Evolutionary conservation across 2,329 filamentous ascomycete species (phyloP).

Genomic region (Erysiphe pulchra): DNA sequence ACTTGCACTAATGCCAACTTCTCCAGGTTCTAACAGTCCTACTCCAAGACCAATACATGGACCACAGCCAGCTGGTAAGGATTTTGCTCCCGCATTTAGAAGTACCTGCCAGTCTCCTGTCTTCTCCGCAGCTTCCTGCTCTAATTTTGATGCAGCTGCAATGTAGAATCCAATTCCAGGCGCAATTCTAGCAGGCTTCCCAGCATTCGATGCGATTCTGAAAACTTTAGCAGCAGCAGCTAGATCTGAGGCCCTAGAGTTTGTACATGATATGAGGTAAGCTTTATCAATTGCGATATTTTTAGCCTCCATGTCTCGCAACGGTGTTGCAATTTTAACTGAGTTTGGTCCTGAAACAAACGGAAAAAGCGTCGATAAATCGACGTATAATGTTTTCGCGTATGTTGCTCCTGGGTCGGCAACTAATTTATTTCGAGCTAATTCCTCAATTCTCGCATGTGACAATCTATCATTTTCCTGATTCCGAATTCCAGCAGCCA

Average conservation of each 20-base stretch:
- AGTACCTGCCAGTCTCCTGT: slow-evolving; percentile 67
- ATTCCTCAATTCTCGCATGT: slow-evolving; percentile 45
- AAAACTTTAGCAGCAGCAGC: slow-evolving; percentile 66
- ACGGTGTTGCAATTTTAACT: slow-evolving; percentile 62
- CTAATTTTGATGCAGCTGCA: slow-evolving; percentile 54
- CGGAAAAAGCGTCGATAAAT: slow-evolving; percentile 62
- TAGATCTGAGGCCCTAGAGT: slow-evolving; percentile 58
- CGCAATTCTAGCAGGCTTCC: slow-evolving; percentile 42
- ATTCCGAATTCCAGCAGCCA: slow-evolving; percentile 34
- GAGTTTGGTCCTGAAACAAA: slow-evolving; percentile 76
- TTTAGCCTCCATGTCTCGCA: slow-evolving; percentile 45
- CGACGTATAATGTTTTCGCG: slow-evolving; percentile 57
- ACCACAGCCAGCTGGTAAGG: slow-evolving; percentile 49
- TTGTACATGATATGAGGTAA: slow-evolving; percentile 79
- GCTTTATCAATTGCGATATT: slow-evolving; percentile 61
- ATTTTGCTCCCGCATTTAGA: slow-evolving; percentile 50
- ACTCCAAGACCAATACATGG: slow-evolving; percentile 64
- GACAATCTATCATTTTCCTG: slow-evolving; percentile 31
- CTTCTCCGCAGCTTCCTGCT: slow-evolving; percentile 55
- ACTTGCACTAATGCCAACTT: slow-evolving; percentile 58
- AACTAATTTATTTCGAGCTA: slow-evolving; percentile 36
- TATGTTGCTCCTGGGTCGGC: slow-evolving; percentile 62
- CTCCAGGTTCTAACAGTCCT: slow-evolving; percentile 59
- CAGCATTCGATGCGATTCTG: slow-evolving; percentile 34
- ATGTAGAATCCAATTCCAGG: slow-evolving; percentile 67